phyloP scores from a whole-genome alignment of 306 rosid species.

The Cicer chorassanicum region DNA sequence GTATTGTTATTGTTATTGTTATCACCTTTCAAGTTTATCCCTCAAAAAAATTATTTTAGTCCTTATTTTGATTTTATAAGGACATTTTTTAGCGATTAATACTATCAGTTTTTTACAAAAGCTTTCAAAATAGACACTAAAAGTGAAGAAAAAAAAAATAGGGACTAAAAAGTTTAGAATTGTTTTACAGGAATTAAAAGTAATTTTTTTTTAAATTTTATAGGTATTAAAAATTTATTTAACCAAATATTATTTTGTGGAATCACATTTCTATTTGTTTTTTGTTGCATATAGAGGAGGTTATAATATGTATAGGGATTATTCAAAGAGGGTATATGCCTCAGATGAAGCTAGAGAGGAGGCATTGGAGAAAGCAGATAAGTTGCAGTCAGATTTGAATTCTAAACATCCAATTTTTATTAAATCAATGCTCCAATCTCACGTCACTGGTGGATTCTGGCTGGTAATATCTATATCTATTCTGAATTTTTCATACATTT shows the following conservation, averaged over 20 bases:
- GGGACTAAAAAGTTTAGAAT: too few species aligned
- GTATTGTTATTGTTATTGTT: too few species aligned
- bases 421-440: conserved; percentile 85
- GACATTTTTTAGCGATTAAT: too few species aligned
- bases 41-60: too few species aligned
- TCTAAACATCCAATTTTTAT: conserved; percentile 56
- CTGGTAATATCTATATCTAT: conserved; percentile 54
- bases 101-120: too few species aligned
- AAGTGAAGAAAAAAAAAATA: too few species aligned
- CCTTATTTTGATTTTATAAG: too few species aligned
- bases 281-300: conserved; percentile 31
- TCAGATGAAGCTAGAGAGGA: conserved; percentile 63
- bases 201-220: too few species aligned
- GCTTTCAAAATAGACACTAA: too few species aligned
- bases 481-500: neutral
- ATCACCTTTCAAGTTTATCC: too few species aligned
- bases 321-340: conserved; percentile 65
- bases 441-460: conserved; percentile 89
- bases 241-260: neutral
- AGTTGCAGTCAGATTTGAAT: conserved; percentile 51
- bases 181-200: too few species aligned
- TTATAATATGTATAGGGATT: conserved; percentile 59
- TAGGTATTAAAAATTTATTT: too few species aligned
- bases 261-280: neutral
- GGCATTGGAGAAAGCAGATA: conserved; percentile 66